Conservation (phyloP, 2,329 filamentous ascomycete genomes). For the Stachybotrys chlorohalonatus region DNA sequence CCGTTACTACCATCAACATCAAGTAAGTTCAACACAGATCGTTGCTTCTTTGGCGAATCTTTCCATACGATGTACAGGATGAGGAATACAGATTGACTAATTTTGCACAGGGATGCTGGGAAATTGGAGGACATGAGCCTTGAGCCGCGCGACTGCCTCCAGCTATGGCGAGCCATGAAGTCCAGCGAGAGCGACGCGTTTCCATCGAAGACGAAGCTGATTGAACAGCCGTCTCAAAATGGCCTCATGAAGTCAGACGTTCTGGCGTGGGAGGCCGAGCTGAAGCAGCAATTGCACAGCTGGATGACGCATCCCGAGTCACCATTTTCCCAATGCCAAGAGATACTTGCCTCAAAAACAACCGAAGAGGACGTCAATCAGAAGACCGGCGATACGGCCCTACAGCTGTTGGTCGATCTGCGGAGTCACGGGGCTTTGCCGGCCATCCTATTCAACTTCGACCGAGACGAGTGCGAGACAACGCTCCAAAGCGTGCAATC, state of each 20-base stretch:
- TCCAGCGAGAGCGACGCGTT: conserved; percentile 44
- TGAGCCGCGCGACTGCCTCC: conserved; percentile 62
- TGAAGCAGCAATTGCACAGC: conserved; percentile 48
- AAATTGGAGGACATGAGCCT: conserved; percentile 59
- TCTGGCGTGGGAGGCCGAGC: conserved; percentile 50
- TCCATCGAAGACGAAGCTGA: conserved; percentile 27
- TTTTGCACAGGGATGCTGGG: conserved; percentile 17
- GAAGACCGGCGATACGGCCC: conserved; percentile 4
- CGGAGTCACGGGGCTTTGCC: conserved; percentile 58
- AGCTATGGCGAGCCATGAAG: conserved; percentile 55
- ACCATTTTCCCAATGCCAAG: conserved; percentile 32
- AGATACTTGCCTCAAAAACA: conserved; percentile 27
- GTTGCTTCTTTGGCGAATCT: background rate
- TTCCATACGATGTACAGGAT: background rate
- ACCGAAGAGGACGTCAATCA: background rate
- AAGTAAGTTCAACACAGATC: conserved; percentile 21
- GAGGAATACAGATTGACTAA: too few species aligned
- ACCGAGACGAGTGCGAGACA: conserved; percentile 54
- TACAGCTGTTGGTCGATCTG: conserved; percentile 51
- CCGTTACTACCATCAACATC: conserved; percentile 53
- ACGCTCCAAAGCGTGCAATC: conserved; percentile 42
- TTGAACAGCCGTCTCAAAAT: conserved; percentile 26
- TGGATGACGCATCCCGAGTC: conserved; percentile 50
- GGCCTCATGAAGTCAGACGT: conserved; percentile 58
- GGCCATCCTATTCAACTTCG: conserved; percentile 70